A percentile compares a stretch with the other conserved stretches of the same genome.
phyloP scores from a whole-genome alignment of 169 alveolate species.

The Cyclospora cayetanensis region DNA sequence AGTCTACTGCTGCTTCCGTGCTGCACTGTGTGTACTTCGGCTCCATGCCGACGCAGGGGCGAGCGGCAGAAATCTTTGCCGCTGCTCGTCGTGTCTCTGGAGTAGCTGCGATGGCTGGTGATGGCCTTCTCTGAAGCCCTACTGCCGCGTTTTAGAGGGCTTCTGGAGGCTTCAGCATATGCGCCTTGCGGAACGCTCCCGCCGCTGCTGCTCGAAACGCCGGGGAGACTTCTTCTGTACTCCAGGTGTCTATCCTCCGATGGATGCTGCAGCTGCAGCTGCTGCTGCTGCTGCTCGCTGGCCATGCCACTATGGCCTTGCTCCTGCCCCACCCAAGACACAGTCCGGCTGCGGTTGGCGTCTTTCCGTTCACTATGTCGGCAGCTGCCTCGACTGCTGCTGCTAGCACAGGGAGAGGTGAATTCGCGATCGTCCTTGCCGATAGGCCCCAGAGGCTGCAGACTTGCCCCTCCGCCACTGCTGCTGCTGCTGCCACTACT shows the following conservation, averaged over 20 bases:
- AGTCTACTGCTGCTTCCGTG: neutral
- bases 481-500: slow-evolving; percentile 26
- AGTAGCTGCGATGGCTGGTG: neutral
- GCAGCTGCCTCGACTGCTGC: slow-evolving; percentile 41
- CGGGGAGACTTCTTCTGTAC: neutral
- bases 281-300: neutral
- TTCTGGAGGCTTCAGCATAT: neutral
- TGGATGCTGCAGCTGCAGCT: slow-evolving; percentile 39
- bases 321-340: neutral
- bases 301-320: neutral
- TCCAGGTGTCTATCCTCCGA: no score
- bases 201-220: slow-evolving; percentile 7
- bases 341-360: neutral
- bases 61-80: neutral
- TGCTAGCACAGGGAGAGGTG: neutral
- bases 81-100: neutral
- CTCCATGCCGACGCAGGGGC: neutral
- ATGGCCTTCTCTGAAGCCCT: neutral
- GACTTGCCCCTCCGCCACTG: neutral
- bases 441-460: neutral
- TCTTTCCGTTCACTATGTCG: neutral
- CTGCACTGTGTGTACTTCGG: neutral
- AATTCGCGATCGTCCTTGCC: neutral
- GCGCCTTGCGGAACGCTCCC: neutral
- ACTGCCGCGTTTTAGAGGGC: neutral